Evolutionary conservation across 129 eudicot species (phyloP), one percentile per base, ranked within the genome.

Genomic region (Centella asiatica): DNA sequence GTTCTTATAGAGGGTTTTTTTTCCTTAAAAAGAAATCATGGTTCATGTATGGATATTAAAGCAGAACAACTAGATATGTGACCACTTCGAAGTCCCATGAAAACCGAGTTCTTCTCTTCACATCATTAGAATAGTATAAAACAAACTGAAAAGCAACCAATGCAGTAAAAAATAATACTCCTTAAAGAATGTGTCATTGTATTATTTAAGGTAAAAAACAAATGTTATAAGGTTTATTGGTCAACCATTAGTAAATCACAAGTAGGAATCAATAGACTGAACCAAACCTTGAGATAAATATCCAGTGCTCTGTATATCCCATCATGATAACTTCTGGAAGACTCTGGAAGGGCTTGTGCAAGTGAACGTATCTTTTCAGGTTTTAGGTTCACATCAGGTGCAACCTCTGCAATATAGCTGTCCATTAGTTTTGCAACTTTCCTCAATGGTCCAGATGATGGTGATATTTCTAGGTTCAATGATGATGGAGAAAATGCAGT

Each of bases 261-360:
- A 32, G n/a, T 57, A 32, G 27, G 28, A 36, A 10, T 20, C 5
- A 19, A n/a, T 57, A 20, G 24, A 24, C 34, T 26, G 2, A 23
- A 2, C 12, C 71, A 63, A 7, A 92, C 98, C 98, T 92, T 80
- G 69, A 87, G 82, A 77, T 87, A 92, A 65, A 92, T 72, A 72
- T 92, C 98, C 57, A 92, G 56, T 26, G 96, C 95, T 71, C 96
- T 81, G 44, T 92, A 92, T 39, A 92, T 70, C 45, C 98, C 98
- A 68, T 92, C 98, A 72, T 82, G 87, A 74, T 84, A 78, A 59
- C 82, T 81, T 77, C 98, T 87, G 26, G 95, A 83, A 23, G 81
- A 85, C 72, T 92, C 98, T 26, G 98, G 98, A 73, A 92, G 85
- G 48, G 90, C 85, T 45, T 73, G 88, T 4, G 83, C 94, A 69